Evolutionary conservation across 2,329 filamentous ascomycete genomes (phyloP).

Genomic region (Alternaria novae-zelandiae): DNA sequence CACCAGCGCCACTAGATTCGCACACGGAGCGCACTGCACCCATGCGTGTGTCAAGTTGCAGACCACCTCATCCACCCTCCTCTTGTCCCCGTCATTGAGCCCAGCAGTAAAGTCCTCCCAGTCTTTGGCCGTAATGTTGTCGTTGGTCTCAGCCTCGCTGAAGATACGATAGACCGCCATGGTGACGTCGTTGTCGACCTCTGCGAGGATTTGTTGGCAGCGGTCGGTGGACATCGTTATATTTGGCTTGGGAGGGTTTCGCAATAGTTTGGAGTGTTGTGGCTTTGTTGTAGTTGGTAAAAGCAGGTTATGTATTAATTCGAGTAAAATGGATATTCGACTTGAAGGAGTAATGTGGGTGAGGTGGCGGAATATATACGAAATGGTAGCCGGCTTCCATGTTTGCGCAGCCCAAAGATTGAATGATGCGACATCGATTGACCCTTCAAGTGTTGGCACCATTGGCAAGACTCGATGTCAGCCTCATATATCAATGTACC

Average conservation of each 20-base stretch:
- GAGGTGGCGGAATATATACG: neutral
- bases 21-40: neutral
- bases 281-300: neutral
- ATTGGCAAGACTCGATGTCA: neutral
- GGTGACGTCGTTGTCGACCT: neutral
- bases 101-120: neutral
- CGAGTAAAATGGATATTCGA: neutral
- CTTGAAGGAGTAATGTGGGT: neutral
- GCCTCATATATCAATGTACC: neutral
- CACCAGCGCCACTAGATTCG: neutral
- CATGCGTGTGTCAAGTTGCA: neutral
- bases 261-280: neutral
- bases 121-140: neutral
- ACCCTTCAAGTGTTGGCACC: neutral
- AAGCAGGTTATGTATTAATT: accelerated
- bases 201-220: neutral
- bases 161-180: neutral
- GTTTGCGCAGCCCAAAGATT: neutral
- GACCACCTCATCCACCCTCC: neutral
- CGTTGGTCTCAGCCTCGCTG: neutral
- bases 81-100: neutral
- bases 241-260: neutral
- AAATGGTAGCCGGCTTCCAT: neutral
- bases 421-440: neutral
- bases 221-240: neutral